Conservation (phyloP, 345 rosid species). For the Arabidopsis arenosa region DNA sequence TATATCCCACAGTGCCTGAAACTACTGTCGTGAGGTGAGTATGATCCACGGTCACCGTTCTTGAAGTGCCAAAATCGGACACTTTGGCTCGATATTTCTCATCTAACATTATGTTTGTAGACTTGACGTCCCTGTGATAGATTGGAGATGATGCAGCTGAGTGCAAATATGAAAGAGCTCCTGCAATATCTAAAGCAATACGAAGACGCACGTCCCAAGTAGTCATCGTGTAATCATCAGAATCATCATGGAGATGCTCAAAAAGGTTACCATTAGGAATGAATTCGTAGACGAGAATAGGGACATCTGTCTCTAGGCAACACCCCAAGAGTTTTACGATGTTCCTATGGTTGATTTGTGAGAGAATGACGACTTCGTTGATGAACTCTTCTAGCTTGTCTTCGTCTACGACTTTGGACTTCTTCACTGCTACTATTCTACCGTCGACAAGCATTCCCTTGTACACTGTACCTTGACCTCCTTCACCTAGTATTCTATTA, state of each 20-base stretch:
- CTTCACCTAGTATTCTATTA: conserved; percentile 47
- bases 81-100: conserved; percentile 39
- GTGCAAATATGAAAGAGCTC: conserved; percentile 52
- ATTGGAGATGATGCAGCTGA: conserved; percentile 47
- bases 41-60: conserved; percentile 37
- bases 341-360: conserved; percentile 53
- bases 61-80: conserved; percentile 40
- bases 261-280: conserved; percentile 46
- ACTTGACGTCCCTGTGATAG: conserved; percentile 55
- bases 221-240: conserved; percentile 24
- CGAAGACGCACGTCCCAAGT: conserved; percentile 49
- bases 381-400: conserved; percentile 54
- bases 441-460: conserved; percentile 34
- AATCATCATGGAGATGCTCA: conserved; percentile 45
- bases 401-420: conserved; percentile 46
- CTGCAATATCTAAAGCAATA: conserved; percentile 49
- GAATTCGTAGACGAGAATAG: conserved; percentile 51
- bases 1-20: conserved; percentile 33
- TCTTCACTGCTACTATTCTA: conserved; percentile 50
- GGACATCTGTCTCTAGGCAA: conserved; percentile 50
- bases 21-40: conserved; percentile 38
- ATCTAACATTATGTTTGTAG: conserved; percentile 53
- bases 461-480: conserved; percentile 54
- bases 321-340: conserved; percentile 54
- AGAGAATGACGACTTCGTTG: conserved; percentile 53